A percentile compares a stretch with the other conserved stretches of the same genome.
Conservation (phyloP, 2,329 filamentous ascomycete genomes). For the Cadophora sp. region DNA sequence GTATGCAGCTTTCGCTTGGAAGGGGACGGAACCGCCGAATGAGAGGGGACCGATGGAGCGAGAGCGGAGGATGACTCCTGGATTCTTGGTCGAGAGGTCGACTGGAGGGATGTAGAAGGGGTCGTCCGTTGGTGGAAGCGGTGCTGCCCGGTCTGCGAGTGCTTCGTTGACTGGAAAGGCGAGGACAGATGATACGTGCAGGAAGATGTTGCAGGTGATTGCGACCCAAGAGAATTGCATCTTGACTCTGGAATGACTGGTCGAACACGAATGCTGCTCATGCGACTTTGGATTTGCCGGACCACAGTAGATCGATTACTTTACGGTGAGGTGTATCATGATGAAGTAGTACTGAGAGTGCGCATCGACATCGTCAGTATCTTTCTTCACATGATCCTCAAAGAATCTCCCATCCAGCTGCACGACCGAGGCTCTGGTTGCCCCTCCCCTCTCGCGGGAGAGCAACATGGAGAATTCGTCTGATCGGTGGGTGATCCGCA, state of each 20-base stretch:
- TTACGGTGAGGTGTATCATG: no score
- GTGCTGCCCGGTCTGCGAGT: background rate
- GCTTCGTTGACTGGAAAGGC: background rate
- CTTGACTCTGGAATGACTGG: background rate
- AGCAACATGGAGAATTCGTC: background rate
- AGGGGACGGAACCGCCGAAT: background rate
- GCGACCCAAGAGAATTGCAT: background rate
- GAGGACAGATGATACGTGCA: background rate
- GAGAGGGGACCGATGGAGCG: conserved; percentile 34
- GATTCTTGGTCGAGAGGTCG: conserved; percentile 38
- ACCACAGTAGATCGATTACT: no score
- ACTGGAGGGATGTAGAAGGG: conserved; percentile 46
- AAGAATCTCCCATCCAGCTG: no score
- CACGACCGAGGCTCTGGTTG: no score
- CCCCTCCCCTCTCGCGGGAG: no score
- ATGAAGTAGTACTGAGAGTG: no score
- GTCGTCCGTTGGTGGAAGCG: conserved; percentile 45
- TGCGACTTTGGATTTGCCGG: background rate
- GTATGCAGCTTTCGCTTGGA: conserved; percentile 29
- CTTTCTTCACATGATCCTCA: no score
- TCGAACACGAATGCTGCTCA: background rate
- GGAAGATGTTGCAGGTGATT: background rate
- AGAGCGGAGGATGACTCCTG: conserved; percentile 45
- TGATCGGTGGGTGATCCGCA: background rate
- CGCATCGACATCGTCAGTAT: no score